Base-by-base conservation (phyloP, 208 protist genomes). In the Endotrypanum monterogeii region DNA sequence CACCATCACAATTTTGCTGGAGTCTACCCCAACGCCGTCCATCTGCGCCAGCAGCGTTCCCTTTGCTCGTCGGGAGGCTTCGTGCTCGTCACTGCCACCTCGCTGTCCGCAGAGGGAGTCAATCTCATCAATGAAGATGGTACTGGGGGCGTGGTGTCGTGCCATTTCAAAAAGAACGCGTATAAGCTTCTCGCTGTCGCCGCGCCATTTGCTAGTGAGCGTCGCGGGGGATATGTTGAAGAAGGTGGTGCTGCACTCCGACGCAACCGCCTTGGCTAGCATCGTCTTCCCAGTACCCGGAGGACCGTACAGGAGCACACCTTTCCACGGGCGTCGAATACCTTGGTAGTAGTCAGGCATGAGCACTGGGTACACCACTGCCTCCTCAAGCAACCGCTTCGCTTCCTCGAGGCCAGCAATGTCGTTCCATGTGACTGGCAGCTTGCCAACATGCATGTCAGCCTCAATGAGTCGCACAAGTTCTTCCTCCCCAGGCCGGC, bases 31-130 rank as follows among this genome's bases (percentile, higher is more conserved):
- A 9, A 95, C 92, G 51, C 94, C 96, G 69, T 98, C 93, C 90
- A 98, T 94, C 88, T 99, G 98, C 25, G 99, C 98, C 8, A 99
- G 88, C 44, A 99, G 98, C 71, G 99, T 99, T 25, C 98, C 99
- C 82, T 99, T 99, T 3, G 99, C 97, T 30, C 99, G 89, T 14
- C 99, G 83, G 35, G 98, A 94, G 3, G 91, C 94, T 74, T 98
- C 94, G 63, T 98, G 93, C 79, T 97, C 94, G 35, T 79, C 78
- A 20, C 84, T 76, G 60, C 88, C 94, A 20, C 89, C 92, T 66
- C 97, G 88, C 76, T 92, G 83, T 5, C 92, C 87, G 66, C 97
- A 96, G n/a, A 99, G 82, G 35, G 94, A 97, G 81, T 99, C 97
- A 60, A 99, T 98, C 78, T 99, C 97, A 80, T 99, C 97, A 50